phyloP scores from a whole-genome alignment of 2,329 filamentous ascomycete species.

The Trichoderma endophyticum region DNA sequence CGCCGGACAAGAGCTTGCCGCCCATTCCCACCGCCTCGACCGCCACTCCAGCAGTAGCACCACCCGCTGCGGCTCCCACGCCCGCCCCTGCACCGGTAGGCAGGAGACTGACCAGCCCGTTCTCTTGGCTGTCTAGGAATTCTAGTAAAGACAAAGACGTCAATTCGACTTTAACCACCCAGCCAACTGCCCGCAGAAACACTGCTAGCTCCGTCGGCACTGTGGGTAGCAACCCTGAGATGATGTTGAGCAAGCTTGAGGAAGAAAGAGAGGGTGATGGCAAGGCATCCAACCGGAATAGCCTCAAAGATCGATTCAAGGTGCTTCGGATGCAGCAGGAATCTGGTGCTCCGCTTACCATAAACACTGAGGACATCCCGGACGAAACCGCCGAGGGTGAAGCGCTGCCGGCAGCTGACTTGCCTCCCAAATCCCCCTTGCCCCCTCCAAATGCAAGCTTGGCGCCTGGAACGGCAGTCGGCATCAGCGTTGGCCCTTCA shows the following conservation, averaged over 20 bases:
- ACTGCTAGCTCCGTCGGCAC: conserved; percentile 79
- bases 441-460: conserved; percentile 67
- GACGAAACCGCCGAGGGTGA: conserved; percentile 26
- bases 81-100: conserved; percentile 35
- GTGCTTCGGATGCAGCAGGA: conserved; percentile 72
- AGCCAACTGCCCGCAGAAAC: conserved; percentile 56
- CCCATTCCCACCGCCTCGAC: conserved; percentile 34
- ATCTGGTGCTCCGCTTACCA: conserved; percentile 50
- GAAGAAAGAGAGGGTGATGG: conserved; percentile 60
- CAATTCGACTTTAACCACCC: conserved; percentile 52
- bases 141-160: conserved; percentile 54
- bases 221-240: conserved; percentile 74
- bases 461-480: conserved; percentile 81
- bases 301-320: conserved; percentile 76
- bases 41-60: conserved; percentile 28
- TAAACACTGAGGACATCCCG: conserved; percentile 53
- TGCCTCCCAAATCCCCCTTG: conserved; percentile 46
- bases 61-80: conserved; percentile 28
- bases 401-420: conserved; percentile 30
- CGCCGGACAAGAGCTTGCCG: conserved; percentile 45
- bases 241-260: conserved; percentile 73
- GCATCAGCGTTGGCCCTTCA: conserved; percentile 72
- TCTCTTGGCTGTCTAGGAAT: conserved; percentile 76
- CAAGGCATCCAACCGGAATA: conserved; percentile 53
- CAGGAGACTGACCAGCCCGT: conserved; percentile 82